phyloP scores from a whole-genome alignment of 805 yeast genomes.

The Candida nanaspora region DNA sequence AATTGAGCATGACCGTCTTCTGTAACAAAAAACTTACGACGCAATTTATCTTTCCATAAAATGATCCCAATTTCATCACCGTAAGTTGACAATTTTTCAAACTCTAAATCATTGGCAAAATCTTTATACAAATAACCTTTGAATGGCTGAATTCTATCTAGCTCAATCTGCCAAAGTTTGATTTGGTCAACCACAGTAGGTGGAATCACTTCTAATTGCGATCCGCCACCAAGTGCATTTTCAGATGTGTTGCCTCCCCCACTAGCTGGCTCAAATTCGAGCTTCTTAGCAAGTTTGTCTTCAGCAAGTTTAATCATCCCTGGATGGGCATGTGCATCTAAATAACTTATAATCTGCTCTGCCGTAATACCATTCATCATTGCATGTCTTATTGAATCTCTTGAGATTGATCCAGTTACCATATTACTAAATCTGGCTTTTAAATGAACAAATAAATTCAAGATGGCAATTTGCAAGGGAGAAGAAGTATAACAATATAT shows the following conservation, averaged over 20 bases:
- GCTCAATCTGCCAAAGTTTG: conserved; percentile 90
- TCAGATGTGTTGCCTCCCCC: conserved; percentile 14
- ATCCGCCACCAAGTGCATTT: too few relatives aligned
- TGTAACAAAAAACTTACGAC: conserved; percentile 76
- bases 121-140: conserved; percentile 87
- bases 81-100: conserved; percentile 59
- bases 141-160: conserved; percentile 82
- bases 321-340: conserved; percentile 90
- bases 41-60: conserved; percentile 72
- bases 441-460: conserved; percentile 81
- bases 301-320: conserved; percentile 77
- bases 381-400: conserved; percentile 87
- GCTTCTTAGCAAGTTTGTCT: conserved; percentile 56
- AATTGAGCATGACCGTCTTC: conserved; percentile 82
- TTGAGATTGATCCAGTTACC: conserved; percentile 88
- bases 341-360: conserved; percentile 84
- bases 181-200: conserved; percentile 98
- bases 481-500: conserved; percentile 90
- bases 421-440: conserved; percentile 81
- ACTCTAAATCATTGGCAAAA: conserved; percentile 72
- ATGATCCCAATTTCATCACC: conserved; percentile 90
- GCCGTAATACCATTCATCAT: conserved; percentile 86
- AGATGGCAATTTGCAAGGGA: conserved; percentile 88
- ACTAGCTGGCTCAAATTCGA: conserved; percentile 50
- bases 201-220: conserved; percentile 61